Evolutionary conservation across 345 rosid genomes (phyloP).

Genomic region (Citrus glauca): DNA sequence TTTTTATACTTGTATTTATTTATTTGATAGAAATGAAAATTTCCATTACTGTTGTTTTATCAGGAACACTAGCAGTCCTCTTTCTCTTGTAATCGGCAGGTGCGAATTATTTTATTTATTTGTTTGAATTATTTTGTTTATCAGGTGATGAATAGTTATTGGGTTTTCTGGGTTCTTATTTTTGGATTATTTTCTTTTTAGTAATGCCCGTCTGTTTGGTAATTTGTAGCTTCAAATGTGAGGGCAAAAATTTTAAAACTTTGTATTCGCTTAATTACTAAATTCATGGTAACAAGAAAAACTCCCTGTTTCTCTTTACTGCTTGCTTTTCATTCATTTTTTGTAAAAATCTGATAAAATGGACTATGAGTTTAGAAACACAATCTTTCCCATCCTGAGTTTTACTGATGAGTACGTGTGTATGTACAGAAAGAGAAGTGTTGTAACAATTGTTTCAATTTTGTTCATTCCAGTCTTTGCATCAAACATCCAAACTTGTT

Average conservation of each 20-base stretch:
- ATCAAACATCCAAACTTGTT: slow-evolving; percentile 91
- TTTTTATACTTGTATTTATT: neutral
- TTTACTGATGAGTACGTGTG: neutral
- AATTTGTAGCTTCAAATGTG: neutral
- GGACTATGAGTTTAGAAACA: neutral
- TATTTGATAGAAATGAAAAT: neutral
- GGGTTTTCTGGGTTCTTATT: neutral
- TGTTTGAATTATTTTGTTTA: neutral
- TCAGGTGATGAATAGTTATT: neutral
- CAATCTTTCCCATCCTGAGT: neutral
- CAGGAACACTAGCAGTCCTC: slow-evolving; percentile 68
- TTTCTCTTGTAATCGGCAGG: slow-evolving; percentile 95
- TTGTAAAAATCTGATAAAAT: neutral
- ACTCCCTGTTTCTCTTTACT: neutral
- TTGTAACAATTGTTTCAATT: slow-evolving; percentile 9
- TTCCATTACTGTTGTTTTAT: slow-evolving; percentile 13
- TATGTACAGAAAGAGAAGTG: neutral
- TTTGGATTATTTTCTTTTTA: neutral
- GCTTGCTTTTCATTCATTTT: neutral
- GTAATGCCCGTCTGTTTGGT: neutral
- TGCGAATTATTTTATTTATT: slow-evolving; percentile 20
- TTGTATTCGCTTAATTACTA: neutral
- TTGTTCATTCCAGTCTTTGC: slow-evolving; percentile 61
- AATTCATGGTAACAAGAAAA: neutral
- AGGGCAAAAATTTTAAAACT: neutral